Conservation (phyloP, 2,329 filamentous ascomycete genomes). For the Hymenoscyphus fraxineus region DNA sequence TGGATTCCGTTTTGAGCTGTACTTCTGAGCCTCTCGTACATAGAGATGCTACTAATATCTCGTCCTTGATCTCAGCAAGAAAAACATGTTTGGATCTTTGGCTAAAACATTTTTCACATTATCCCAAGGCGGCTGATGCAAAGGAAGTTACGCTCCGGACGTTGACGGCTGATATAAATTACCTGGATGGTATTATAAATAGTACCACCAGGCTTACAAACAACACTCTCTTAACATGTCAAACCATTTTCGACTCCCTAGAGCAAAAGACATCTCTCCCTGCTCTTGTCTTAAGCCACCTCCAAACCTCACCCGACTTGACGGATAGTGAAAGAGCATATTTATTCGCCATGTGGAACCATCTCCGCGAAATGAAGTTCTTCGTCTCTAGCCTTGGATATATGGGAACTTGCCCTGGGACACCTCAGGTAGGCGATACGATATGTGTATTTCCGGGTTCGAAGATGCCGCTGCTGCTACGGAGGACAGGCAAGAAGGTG, state of each 20-base stretch:
- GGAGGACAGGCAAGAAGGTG: not conserved
- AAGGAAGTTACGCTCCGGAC: not conserved
- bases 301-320: not conserved
- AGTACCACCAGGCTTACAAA: not conserved
- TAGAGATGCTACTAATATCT: not conserved
- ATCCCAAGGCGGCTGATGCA: not conserved
- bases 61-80: not conserved
- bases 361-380: not conserved
- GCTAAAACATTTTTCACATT: not conserved
- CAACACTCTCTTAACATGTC: not conserved
- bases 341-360: not conserved
- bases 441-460: not conserved
- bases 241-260: not conserved
- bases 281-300: not conserved
- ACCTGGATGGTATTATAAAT: not conserved
- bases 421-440: not conserved
- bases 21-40: not conserved
- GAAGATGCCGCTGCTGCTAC: not conserved
- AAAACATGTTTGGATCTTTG: not conserved
- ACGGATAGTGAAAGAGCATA: not conserved
- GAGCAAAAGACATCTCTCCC: not conserved
- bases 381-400: not conserved
- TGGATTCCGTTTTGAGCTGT: not conserved
- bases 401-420: not conserved
- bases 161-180: not conserved